Evolutionary conservation across 2,329 filamentous ascomycete species (phyloP).

Genomic region (Raffaelea deltoideospora): DNA sequence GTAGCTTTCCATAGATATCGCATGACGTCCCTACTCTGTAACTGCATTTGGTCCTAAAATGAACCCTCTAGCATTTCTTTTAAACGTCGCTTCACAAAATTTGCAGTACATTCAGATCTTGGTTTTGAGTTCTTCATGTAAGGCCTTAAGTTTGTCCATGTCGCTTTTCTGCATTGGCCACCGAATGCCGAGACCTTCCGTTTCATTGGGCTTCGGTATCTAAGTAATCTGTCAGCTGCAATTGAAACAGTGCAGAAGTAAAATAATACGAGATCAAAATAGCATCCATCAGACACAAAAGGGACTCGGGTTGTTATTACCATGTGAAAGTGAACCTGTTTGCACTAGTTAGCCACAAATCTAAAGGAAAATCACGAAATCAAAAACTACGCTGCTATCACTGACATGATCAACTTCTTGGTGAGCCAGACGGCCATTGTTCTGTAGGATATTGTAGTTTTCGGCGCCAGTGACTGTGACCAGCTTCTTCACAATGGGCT

Average conservation of each 20-base stretch:
- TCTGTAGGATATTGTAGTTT: constrained; percentile 91
- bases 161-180: constrained; percentile 68
- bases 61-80: too few species aligned
- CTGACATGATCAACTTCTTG: constrained; percentile 84
- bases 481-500: constrained; percentile 77
- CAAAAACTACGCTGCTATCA: too few species aligned
- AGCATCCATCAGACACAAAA: too few species aligned
- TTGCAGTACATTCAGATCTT: constrained; percentile 74
- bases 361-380: too few species aligned
- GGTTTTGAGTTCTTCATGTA: constrained; percentile 71
- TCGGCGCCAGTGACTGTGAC: constrained; percentile 58
- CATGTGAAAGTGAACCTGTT: constrained; percentile 87
- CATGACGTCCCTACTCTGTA: too few species aligned
- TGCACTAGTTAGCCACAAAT: constrained; percentile 4
- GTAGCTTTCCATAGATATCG: too few species aligned
- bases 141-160: constrained; percentile 68
- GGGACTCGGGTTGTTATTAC: constrained; percentile 24
- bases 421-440: constrained; percentile 85
- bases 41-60: too few species aligned
- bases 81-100: too few species aligned
- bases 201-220: constrained; percentile 86
- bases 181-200: constrained; percentile 53
- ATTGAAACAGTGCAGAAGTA: too few species aligned
- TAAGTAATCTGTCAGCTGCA: constrained; percentile 19
- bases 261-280: too few species aligned